Base-by-base conservation (phyloP, 768 basidiomycete species). In the Clathrus columnatus region DNA sequence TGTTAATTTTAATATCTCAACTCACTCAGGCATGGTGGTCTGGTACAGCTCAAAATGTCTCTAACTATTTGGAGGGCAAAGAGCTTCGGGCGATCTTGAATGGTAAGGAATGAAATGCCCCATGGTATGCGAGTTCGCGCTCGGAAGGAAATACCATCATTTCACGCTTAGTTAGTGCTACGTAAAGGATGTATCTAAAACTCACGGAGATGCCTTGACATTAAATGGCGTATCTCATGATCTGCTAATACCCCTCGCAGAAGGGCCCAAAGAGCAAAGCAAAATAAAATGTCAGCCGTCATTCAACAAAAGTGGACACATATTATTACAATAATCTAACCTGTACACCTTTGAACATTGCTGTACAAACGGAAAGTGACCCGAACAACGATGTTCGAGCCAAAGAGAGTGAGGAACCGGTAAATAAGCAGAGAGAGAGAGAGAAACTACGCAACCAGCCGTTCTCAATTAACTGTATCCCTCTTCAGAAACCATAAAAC, bases 301-400 rank as follows among this genome's bases (percentile, higher is more conserved):
- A 53, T 24, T 43, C 20, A 43, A 53, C 29, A 23, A 16, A 42
- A 48, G 46, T 36, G 48, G 20, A 29, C 20, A 46, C 54, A 55
- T 55, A 29, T 55, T 55, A 45, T 44, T 55, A 55, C 54, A 55
- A 55, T 55, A 55, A 48, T 55, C 54, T 55, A 55, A 55, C 54
- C 54, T 55, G 54, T 55, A 55, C 48, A 55, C 54, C 36, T 48
- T 47, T 47, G 42, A 43, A 47, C 2, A 55, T 47, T 55, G 54
- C 54, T 55, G 54, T 55, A 55, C 54, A 55, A 46, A 28, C 41
- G 46, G n/a, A 42, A 18, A 26, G 26, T 27, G 44, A 47, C 54
- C 28, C 44, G 54, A 29, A 55, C 54, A 23, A 42, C 18, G 46
- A 20, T 44, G 46, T 26, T 47, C 54, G 51, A 48, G 54, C 32